Base-by-base conservation (phyloP, 2,329 filamentous ascomycete genomes). In the Penicillium glabrum region DNA sequence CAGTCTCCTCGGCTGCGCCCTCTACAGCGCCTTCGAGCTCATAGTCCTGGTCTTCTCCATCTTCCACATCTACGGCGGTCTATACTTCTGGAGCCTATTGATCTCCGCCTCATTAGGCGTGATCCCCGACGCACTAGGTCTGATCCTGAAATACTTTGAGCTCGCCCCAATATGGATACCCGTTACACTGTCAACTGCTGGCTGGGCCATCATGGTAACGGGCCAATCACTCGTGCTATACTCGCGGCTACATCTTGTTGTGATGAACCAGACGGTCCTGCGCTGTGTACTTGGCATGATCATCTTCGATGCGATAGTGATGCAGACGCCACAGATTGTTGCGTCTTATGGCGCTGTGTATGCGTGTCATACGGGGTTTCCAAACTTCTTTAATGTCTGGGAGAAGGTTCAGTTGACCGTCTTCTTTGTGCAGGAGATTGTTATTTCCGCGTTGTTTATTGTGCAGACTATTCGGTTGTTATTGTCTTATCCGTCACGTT, bases 21-120 rank as follows among this genome's bases (percentile, higher is more conserved):
- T 61, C 2, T 61, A 61, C 49, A 57, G 49, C 23, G 54, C 54
- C 21, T 7, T 60, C 16, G 59, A 61, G n/a, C 46, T 61, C 19
- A 52, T 57, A 26, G 13, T 60, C 14, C 51, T 61, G 1, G 41
- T 61, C 16, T 60, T 60, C 43, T 31, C 44, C 2, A 51, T 46
- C 23, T 61, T 61, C 39, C 37, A 49, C 14, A 14, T 11, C 33
- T 60, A 61, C 37, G 33, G 23, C 10, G 57, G 59, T 14, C 51
- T 61, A 5, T 61, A 61, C 43, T 61, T 60, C 37, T 61, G 59
- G 59, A 55, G 54, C 31, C 46, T 61, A 0, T 33, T 61, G 11
- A 33, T 56, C 4, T 53, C 59, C 6, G 49, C 51, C 2, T 31
- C 44, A 0, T 27, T 59, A 5, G 59, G 59, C 23, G 48, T 61